A percentile compares a stretch with the other conserved stretches of the same genome.
These are phyloP conservation scores for Excoecaria cochinchinensis DNA, from an alignment of 345 rosid genomes.

Conservation along the genomic window DNA sequence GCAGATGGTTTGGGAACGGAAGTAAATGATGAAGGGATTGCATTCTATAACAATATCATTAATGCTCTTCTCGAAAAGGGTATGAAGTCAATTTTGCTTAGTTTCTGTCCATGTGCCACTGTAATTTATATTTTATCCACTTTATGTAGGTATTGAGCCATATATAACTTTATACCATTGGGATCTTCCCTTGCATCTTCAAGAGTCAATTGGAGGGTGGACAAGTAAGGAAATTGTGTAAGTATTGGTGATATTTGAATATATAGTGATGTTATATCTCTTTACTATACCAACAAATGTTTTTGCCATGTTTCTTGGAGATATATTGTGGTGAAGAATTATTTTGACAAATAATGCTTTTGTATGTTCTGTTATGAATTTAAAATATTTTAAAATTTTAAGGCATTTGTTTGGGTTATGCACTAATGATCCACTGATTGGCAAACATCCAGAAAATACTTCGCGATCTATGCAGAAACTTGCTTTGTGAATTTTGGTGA, in stretches of 20 bases:
- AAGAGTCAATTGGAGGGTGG: conserved; percentile 81
- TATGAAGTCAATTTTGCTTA: conserved; percentile 27
- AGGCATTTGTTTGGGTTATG: neutral
- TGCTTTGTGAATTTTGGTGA: conserved; percentile 34
- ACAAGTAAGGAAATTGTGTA: conserved; percentile 66
- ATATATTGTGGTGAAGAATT: neutral
- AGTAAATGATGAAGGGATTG: conserved; percentile 28
- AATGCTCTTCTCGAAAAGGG: conserved; percentile 41
- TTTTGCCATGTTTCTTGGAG: neutral
- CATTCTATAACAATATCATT: conserved; percentile 33
- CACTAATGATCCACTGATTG: conserved; percentile 16
- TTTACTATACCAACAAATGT: neutral
- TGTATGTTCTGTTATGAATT: conserved; percentile 2
- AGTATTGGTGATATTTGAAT: conserved; percentile 28
- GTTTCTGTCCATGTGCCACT: conserved; percentile 19
- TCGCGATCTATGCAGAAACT: conserved; percentile 44
- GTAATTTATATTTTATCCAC: conserved; percentile 14
- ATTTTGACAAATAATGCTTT: neutral
- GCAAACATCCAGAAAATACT: conserved; percentile 61
- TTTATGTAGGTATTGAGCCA: conserved; percentile 30
- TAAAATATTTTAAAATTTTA: neutral
- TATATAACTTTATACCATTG: conserved; percentile 31
- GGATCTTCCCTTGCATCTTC: conserved; percentile 57
- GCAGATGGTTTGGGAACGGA: conserved; percentile 29
- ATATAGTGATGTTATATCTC: neutral